Evolutionary conservation across 345 rosid genomes (phyloP).

Genomic region (Acer saccharum): DNA sequence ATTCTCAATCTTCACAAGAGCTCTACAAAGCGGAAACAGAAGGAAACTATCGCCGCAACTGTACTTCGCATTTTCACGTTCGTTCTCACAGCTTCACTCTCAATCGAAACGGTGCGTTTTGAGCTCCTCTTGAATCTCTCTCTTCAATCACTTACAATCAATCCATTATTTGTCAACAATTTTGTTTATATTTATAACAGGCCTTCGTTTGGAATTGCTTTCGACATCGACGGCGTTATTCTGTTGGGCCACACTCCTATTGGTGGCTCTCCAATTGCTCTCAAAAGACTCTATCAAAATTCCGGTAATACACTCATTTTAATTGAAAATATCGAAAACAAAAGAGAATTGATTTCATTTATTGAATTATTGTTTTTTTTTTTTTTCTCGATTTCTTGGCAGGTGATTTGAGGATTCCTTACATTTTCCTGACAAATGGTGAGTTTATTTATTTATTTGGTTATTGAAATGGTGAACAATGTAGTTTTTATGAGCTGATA

Average conservation of each 20-base stretch:
- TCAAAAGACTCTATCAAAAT: slow-evolving; percentile 53
- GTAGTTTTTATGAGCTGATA: not conserved
- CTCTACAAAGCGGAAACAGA: slow-evolving; percentile 22
- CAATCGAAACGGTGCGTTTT: slow-evolving; percentile 33
- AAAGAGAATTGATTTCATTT: not conserved
- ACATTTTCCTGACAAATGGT: slow-evolving; percentile 81
- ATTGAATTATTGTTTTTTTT: not conserved
- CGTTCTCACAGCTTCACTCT: slow-evolving; percentile 29
- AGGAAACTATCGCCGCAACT: slow-evolving; percentile 13
- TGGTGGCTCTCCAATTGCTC: slow-evolving; percentile 69
- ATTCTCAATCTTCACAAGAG: slow-evolving; percentile 20
- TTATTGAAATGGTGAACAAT: not conserved
- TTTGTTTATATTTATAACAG: slow-evolving; percentile 22
- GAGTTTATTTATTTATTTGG: slow-evolving; percentile 25
- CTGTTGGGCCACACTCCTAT: slow-evolving; percentile 71
- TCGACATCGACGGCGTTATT: slow-evolving; percentile 88
- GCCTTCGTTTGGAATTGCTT: slow-evolving; percentile 71
- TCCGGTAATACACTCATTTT: slow-evolving; percentile 39
- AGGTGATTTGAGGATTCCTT: slow-evolving; percentile 79
- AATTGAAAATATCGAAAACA: not conserved
- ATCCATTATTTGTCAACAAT: not conserved
- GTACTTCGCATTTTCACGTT: slow-evolving; percentile 29
- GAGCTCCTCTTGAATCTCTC: not conserved
- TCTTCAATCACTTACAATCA: not conserved
- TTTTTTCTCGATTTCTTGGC: slow-evolving; percentile 17